phyloP scores from a whole-genome alignment of 768 basidiomycete genomes.

The Naganishia vaughanmartiniae region DNA sequence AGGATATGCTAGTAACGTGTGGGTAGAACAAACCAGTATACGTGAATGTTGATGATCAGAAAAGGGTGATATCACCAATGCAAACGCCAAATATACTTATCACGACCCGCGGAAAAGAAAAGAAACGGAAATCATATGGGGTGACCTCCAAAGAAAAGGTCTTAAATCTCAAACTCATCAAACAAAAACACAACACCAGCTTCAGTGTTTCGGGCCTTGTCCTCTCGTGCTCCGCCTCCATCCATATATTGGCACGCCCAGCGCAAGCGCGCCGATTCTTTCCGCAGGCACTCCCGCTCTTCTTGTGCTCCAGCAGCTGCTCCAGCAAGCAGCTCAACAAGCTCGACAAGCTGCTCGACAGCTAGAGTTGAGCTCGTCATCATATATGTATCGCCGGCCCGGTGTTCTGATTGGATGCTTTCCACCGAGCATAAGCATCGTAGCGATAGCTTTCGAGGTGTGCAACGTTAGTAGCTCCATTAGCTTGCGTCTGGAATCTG shows the following conservation, averaged over 20 bases:
- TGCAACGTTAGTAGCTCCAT: too few relatives aligned
- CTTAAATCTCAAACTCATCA: slow-evolving; percentile 6
- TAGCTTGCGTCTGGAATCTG: too few relatives aligned
- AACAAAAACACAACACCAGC: background rate
- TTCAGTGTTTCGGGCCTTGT: background rate
- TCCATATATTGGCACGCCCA: background rate
- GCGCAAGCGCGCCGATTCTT: background rate
- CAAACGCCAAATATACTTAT: too few relatives aligned
- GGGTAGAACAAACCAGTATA: background rate
- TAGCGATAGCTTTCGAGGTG: too few relatives aligned
- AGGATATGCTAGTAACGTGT: background rate
- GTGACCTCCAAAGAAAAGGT: too few relatives aligned
- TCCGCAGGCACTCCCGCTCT: background rate
- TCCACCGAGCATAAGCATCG: too few relatives aligned
- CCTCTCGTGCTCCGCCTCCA: too few relatives aligned
- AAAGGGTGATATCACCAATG: background rate
- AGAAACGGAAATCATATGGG: too few relatives aligned
- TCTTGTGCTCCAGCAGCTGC: too few relatives aligned
- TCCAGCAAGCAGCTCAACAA: too few relatives aligned
- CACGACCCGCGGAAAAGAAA: background rate
- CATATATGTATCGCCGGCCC: too few relatives aligned
- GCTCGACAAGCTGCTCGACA: too few relatives aligned
- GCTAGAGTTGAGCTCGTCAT: background rate
- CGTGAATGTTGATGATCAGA: background rate
- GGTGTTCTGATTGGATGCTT: background rate